phyloP scores from a whole-genome alignment of 352 stramenopile genomes.

The Lagenidium sp. region DNA sequence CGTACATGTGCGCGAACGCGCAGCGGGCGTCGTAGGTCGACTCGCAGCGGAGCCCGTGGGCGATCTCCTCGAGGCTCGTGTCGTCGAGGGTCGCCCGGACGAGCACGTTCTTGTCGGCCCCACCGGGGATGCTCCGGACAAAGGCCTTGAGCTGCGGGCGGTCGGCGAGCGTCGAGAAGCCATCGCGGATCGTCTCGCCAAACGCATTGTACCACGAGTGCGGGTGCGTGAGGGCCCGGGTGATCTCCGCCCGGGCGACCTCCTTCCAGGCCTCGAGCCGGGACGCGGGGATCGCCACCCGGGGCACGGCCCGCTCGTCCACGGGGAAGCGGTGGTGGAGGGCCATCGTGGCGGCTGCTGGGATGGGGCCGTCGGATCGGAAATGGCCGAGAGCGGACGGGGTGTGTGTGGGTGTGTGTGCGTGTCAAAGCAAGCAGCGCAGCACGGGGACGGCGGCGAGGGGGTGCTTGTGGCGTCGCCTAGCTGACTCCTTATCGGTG shows the following conservation, averaged over 20 bases:
- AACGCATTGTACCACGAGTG: constrained; percentile 36
- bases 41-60: constrained; percentile 20
- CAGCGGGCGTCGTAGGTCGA: constrained; percentile 25
- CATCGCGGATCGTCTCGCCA: constrained; percentile 18
- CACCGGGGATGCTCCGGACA: constrained; percentile 15
- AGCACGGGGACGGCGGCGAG: not conserved
- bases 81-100: constrained; percentile 19
- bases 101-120: constrained; percentile 25
- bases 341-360: constrained; percentile 6
- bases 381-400: too few relatives aligned
- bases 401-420: too few relatives aligned
- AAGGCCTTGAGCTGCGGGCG: constrained; percentile 21
- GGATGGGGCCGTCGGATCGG: too few relatives aligned
- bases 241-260: constrained; percentile 22
- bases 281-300: constrained; percentile 12
- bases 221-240: constrained; percentile 16
- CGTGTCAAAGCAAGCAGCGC: too few relatives aligned
- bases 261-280: constrained; percentile 19
- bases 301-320: constrained; percentile 17
- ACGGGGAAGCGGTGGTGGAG: constrained; percentile 19
- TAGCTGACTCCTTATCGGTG: too few relatives aligned
- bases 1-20: constrained; percentile 29
- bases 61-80: constrained; percentile 28
- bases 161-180: constrained; percentile 21
- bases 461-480: not conserved